Evolutionary conservation across 108 stramenopile genomes (phyloP).

Genomic region (Cyclotella cryptica): DNA sequence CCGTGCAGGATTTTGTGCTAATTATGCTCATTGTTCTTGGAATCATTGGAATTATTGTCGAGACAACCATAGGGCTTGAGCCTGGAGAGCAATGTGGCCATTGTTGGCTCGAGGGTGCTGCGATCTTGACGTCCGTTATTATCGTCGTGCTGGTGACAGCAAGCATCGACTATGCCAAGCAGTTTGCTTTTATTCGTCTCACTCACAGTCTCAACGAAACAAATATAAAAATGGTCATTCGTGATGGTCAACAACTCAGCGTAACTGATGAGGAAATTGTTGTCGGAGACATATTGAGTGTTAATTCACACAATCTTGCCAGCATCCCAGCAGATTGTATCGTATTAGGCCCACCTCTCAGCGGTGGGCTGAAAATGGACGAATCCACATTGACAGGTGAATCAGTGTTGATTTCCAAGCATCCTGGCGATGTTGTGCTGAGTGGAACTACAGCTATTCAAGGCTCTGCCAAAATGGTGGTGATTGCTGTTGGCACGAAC

Average conservation of each 20-base stretch:
- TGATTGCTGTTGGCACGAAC: slow-evolving; percentile 90
- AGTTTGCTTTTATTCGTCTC: slow-evolving; percentile 93
- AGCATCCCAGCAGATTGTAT: slow-evolving; percentile 95
- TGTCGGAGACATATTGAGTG: slow-evolving; percentile 96
- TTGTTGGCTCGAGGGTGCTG: slow-evolving; percentile 95
- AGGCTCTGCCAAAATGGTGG: slow-evolving; percentile 88
- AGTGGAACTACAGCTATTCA: slow-evolving; percentile 76
- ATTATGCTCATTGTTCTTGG: slow-evolving; percentile 92
- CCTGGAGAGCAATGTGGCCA: slow-evolving; percentile 70
- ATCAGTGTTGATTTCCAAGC: slow-evolving; percentile 86
- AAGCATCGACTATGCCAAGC: slow-evolving; percentile 93
- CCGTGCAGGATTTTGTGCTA: slow-evolving; percentile 94
- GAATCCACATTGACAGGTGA: slow-evolving; percentile 96
- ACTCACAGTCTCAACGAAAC: slow-evolving; percentile 73
- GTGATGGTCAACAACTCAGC: slow-evolving; percentile 77
- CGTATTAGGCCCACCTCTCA: slow-evolving; percentile 79
- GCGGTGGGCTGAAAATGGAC: slow-evolving; percentile 88
- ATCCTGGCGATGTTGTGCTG: slow-evolving; percentile 74
- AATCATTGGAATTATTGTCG: slow-evolving; percentile 84
- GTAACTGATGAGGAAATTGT: slow-evolving; percentile 91
- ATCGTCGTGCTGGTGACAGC: slow-evolving; percentile 95
- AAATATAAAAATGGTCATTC: slow-evolving; percentile 89
- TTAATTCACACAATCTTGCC: slow-evolving; percentile 87
- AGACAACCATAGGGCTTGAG: slow-evolving; percentile 64
- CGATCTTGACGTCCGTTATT: slow-evolving; percentile 89